Conservation (phyloP, 495 filamentous ascomycete species). For the Penicillium paxilli region DNA sequence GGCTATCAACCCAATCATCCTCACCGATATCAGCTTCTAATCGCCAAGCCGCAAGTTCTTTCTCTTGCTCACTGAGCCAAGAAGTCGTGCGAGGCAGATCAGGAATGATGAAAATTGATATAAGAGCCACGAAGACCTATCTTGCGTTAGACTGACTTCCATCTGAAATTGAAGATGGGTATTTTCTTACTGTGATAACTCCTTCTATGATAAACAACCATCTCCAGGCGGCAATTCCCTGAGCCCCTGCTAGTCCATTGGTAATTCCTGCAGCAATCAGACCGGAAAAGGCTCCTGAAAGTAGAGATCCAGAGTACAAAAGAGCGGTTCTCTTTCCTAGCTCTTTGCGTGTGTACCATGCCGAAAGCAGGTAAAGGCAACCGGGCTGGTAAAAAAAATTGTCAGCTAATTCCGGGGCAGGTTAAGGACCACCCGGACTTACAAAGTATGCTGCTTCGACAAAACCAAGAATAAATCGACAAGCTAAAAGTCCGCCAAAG, state of each 20-base stretch:
- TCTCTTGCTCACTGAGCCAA: slow-evolving; percentile 67
- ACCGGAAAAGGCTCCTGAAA: slow-evolving; percentile 29
- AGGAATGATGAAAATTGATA: slow-evolving; percentile 62
- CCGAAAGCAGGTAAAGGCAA: slow-evolving; percentile 41
- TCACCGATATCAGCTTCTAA: slow-evolving; percentile 72
- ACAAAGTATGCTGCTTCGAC: slow-evolving; percentile 52
- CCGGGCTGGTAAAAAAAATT: slow-evolving; percentile 27
- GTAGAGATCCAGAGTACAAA: slow-evolving; percentile 22
- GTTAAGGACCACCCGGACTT: neutral
- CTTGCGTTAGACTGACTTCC: neutral
- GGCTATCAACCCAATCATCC: slow-evolving; percentile 62
- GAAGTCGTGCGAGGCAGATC: slow-evolving; percentile 70
- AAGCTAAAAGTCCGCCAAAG: slow-evolving; percentile 40
- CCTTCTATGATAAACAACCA: slow-evolving; percentile 44
- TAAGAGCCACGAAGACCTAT: slow-evolving; percentile 42
- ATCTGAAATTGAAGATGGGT: neutral
- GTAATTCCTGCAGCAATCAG: slow-evolving; percentile 28
- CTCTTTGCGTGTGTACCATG: slow-evolving; percentile 50
- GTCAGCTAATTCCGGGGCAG: neutral
- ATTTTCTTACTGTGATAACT: slow-evolving; percentile 29
- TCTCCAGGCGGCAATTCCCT: slow-evolving; percentile 29
- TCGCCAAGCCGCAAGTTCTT: slow-evolving; percentile 61
- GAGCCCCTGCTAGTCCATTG: slow-evolving; percentile 14
- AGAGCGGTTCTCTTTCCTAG: slow-evolving; percentile 23
- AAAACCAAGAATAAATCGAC: slow-evolving; percentile 40